A percentile compares a stretch with the other conserved stretches of the same genome.
Conservation (phyloP, 2,329 filamentous ascomycete genomes). For the Sporothrix humicola region DNA sequence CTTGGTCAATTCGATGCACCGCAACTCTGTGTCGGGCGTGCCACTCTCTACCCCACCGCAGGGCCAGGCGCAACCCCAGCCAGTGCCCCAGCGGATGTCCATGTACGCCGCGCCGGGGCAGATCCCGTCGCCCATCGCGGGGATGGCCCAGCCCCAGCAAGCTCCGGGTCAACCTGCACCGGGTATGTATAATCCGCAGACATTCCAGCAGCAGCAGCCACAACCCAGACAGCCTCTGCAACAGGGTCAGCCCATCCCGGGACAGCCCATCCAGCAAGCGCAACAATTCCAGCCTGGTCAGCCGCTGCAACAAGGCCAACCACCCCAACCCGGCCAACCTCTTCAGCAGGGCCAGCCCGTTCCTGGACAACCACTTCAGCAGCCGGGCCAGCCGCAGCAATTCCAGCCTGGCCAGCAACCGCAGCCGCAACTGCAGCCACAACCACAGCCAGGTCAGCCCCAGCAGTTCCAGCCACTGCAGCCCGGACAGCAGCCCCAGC, state of each 20-base stretch:
- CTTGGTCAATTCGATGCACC: conserved; percentile 32
- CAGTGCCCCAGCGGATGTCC: conserved; percentile 29
- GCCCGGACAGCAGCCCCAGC: not conserved
- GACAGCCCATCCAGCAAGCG: too few relatives aligned
- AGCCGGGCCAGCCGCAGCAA: not conserved
- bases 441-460: not conserved
- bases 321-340: not conserved
- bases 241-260: not conserved
- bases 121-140: not conserved
- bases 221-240: not conserved
- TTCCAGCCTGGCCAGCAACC: not conserved
- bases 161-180: not conserved
- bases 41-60: conserved; percentile 11
- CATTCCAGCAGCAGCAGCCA: conserved; percentile 9
- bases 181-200: not conserved
- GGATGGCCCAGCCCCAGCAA: not conserved
- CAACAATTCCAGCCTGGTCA: not conserved
- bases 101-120: conserved; percentile 27
- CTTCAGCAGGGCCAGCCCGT: not conserved
- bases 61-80: not conserved
- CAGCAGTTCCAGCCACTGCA: not conserved
- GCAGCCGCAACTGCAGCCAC: too few relatives aligned
- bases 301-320: conserved; percentile 4
- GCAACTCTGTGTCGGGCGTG: conserved; percentile 28
- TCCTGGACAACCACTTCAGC: not conserved